Conservation (phyloP, 2,329 filamentous ascomycete genomes). For the Penicillium sp. region DNA sequence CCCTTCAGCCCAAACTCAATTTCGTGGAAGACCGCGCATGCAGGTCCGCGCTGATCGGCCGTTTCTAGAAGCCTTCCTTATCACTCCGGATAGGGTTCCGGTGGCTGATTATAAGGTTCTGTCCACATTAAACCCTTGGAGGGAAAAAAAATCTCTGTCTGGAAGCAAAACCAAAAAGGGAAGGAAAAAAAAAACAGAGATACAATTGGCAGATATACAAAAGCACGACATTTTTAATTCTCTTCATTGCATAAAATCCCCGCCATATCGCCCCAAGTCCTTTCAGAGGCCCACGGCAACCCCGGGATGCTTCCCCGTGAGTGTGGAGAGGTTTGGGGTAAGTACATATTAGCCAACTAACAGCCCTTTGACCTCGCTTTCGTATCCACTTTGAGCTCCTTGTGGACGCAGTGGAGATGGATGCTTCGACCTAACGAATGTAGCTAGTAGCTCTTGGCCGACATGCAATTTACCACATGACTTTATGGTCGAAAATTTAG, state of each 20-base stretch:
- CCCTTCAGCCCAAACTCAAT: neutral
- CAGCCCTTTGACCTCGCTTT: neutral
- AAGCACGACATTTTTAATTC: neutral
- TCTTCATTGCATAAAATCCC: neutral
- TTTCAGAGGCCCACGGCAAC: neutral
- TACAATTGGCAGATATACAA: neutral
- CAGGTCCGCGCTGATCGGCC: slow-evolving; percentile 8
- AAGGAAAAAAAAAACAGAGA: neutral
- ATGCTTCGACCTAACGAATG: neutral
- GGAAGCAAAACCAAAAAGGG: neutral
- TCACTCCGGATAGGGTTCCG: neutral
- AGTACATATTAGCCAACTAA: neutral
- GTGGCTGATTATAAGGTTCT: too few species aligned
- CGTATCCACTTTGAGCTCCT: neutral
- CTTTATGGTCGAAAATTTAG: neutral
- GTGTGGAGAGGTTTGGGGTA: neutral
- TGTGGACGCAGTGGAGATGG: neutral
- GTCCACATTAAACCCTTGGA: neutral
- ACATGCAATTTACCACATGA: neutral
- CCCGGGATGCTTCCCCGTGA: neutral
- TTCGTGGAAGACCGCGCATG: neutral
- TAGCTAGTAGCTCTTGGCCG: neutral
- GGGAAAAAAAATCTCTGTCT: neutral
- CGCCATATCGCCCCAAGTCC: neutral
- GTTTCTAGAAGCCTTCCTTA: slow-evolving; percentile 10